phyloP scores from a whole-genome alignment of 805 yeast species.

The Saccharomyces kudriavzevii region DNA sequence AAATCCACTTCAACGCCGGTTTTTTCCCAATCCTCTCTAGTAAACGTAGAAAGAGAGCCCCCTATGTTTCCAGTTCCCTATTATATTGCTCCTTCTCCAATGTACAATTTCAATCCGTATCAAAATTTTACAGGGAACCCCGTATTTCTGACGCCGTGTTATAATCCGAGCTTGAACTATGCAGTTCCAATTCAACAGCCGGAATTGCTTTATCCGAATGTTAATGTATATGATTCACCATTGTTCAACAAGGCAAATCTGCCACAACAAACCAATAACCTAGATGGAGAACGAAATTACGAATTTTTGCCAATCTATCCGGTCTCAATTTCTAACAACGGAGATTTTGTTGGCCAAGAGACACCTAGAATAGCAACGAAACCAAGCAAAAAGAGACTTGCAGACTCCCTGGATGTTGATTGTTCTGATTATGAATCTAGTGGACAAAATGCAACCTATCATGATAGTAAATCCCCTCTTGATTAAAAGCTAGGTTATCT shows the following conservation, averaged over 20 bases:
- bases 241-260: background rate
- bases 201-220: background rate
- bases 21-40: background rate
- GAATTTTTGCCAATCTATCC: background rate
- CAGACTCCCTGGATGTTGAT: background rate
- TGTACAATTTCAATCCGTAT: background rate
- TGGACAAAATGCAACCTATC: slow-evolving; percentile 25
- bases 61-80: background rate
- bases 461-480: slow-evolving; percentile 6
- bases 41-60: background rate
- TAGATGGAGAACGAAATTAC: background rate
- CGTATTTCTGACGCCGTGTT: background rate
- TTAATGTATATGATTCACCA: background rate
- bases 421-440: slow-evolving; percentile 16
- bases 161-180: background rate
- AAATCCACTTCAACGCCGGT: slow-evolving; percentile 28
- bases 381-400: background rate
- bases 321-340: background rate
- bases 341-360: background rate
- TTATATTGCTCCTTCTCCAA: background rate
- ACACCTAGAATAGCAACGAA: background rate
- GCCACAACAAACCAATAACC: background rate
- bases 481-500: background rate
- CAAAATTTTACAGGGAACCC: background rate
- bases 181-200: background rate